A percentile compares a stretch with the other conserved stretches of the same genome.
These are phyloP conservation scores for Dioscorea dumetorum DNA, from an alignment of 106 monocot genomes.

Conservation along the genomic window DNA sequence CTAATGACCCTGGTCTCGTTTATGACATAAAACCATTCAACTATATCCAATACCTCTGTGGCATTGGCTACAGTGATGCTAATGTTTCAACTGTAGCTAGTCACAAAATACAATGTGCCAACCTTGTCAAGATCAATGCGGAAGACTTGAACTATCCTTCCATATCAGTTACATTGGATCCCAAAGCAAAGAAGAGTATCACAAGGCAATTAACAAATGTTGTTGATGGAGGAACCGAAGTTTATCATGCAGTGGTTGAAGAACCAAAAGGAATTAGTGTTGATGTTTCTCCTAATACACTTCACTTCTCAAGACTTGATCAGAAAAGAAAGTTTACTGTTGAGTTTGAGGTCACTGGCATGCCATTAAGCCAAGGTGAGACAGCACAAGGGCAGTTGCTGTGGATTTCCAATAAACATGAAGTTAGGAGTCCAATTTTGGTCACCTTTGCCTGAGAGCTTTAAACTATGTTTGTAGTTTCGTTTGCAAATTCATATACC, in stretches of 20 bases:
- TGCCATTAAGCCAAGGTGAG: background rate
- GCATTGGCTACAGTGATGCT: background rate
- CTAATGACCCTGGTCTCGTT: conserved; percentile 20
- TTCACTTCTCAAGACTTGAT: background rate
- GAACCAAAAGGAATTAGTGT: background rate
- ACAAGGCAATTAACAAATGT: background rate
- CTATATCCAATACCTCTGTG: conserved; percentile 32
- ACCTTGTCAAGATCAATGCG: background rate
- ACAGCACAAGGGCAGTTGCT: conserved; percentile 7
- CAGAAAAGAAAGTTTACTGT: conserved; percentile 11
- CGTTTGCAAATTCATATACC: too few species aligned
- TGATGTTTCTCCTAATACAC: background rate
- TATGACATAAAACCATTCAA: conserved; percentile 26
- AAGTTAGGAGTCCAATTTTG: conserved; percentile 23
- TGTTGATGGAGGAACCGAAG: background rate
- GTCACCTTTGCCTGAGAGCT: background rate
- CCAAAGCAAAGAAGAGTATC: background rate
- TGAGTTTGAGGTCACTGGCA: background rate
- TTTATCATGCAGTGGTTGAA: background rate
- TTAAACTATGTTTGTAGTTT: too few species aligned
- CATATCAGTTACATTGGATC: background rate
- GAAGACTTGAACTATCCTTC: background rate
- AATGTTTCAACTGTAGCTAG: background rate
- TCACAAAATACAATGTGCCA: too few species aligned
- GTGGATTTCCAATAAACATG: conserved; percentile 11